Evolutionary conservation across 371 early-diverging fungal genomes (phyloP), one percentile per base, ranked within the genome.

Genomic region (Mucor racemosus): DNA sequence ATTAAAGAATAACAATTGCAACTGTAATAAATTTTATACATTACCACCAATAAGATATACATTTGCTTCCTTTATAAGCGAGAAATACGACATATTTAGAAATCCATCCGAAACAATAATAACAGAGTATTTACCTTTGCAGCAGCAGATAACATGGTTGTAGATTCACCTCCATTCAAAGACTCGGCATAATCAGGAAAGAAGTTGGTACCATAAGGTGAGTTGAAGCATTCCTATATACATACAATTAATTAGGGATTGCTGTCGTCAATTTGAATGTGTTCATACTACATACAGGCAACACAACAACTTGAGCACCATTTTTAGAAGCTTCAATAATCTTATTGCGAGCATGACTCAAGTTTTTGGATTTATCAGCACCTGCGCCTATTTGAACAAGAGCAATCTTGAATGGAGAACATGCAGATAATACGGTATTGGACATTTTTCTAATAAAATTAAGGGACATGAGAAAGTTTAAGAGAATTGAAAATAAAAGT

Each of bases 141-240:
- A 80, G 93, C 92, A n/a, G 71, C 67, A 1, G 94, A 87, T 17
- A 97, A 82, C 58, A 91, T 92, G 35, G 72, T 74, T 36, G 84
- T 71, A 10, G 91, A 86, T 21, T 80, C 82, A 59, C 92, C 83
- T 13, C 74, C 71, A 21, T 86, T 79, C 44, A 93, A 80, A 44
- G 77, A 70, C 64, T 92, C 91, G 38, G 95, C 89, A 63, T 90
- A 90, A 46, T 93, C 84, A 11, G 90, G 86, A 76, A 99, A 99
- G 83, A 86, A 90, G 15, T 87, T 74, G 4, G 94, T 93, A 4
- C 97, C 97, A 76, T 97, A 98, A 15, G 97, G 97, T 17, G 94
- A 95, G 76, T 98, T 97, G 85, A 97, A 97, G 78, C 97, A 95
- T 86, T 98, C 94, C 90, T 87, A 72, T 39, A 21, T 0, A 19